Percentiles rank a stretch among this genome's conserved stretches.
Evolutionary conservation across 106 monocot genomes (phyloP).

Genomic region (Gastrodia elata): DNA sequence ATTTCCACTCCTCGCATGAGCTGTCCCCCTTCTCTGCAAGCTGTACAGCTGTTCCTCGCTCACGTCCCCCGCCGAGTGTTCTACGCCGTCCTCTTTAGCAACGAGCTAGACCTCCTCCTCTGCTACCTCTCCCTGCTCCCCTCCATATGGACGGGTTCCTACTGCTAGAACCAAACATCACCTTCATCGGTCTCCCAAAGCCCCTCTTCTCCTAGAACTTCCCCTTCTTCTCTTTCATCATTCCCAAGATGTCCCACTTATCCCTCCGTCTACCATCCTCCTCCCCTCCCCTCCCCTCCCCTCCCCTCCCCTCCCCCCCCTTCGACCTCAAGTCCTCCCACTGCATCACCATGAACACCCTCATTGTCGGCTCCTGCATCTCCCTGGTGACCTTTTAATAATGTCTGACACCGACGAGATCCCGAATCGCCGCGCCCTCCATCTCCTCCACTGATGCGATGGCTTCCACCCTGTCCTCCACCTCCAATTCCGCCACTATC

Average conservation of each 20-base stretch:
- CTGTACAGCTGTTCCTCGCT: conserved; percentile 54
- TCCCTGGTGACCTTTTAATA: conserved; percentile 49
- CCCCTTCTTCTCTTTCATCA: conserved; percentile 34
- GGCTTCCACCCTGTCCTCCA: conserved; percentile 72
- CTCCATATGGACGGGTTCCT: conserved; percentile 53
- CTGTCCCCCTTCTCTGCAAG: no score
- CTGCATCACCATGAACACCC: conserved; percentile 31
- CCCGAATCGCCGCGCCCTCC: conserved; percentile 57
- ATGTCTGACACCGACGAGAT: conserved; percentile 94
- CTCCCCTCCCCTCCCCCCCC: conserved; percentile 18
- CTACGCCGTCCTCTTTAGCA: conserved; percentile 88
- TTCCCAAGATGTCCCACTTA: conserved; percentile 35
- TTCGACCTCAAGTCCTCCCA: conserved; percentile 54
- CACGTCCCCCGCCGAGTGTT: conserved; percentile 58
- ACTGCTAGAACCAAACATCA: conserved; percentile 73
- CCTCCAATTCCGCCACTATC: conserved; percentile 61
- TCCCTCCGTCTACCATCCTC: conserved; percentile 13
- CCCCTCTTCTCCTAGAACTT: conserved; percentile 49
- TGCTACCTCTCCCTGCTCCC: conserved; percentile 62
- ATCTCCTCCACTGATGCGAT: conserved; percentile 76
- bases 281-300: no score
- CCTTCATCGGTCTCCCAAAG: conserved; percentile 74
- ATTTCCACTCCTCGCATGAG: conserved; percentile 55
- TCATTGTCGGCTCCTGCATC: conserved; percentile 47
- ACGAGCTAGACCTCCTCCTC: conserved; percentile 83